These are phyloP conservation scores for Leccinum cinnamomeum DNA, from an alignment of 1,284 basidiomycete genomes.

Conservation along the genomic window DNA sequence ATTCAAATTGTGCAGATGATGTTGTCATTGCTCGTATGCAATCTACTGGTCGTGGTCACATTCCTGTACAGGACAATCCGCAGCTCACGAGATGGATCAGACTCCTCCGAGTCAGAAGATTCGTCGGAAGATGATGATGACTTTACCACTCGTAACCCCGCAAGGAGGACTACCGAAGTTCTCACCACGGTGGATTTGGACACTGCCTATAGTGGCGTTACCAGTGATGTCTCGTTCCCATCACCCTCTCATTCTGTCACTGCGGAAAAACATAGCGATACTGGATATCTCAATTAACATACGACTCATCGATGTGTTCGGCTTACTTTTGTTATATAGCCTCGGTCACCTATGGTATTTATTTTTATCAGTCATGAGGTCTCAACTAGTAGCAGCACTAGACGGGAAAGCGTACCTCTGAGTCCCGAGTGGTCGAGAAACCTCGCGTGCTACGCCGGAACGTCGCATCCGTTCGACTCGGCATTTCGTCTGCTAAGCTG, in stretches of 20 bases:
- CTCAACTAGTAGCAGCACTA: background rate
- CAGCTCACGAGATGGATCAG: background rate
- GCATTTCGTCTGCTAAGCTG: background rate
- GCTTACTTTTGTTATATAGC: background rate
- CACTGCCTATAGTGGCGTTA: background rate
- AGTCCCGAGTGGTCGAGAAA: background rate
- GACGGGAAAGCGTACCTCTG: background rate
- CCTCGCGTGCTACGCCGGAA: background rate
- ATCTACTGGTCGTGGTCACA: background rate
- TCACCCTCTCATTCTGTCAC: background rate
- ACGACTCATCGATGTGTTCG: background rate
- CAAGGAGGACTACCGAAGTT: background rate
- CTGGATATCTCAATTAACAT: background rate
- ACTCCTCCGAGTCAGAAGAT: background rate
- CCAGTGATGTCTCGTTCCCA: background rate
- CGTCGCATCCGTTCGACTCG: background rate
- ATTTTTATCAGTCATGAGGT: background rate
- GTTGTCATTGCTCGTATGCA: background rate
- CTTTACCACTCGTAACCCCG: background rate
- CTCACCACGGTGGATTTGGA: background rate
- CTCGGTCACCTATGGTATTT: background rate
- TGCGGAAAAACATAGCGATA: background rate
- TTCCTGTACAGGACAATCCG: background rate
- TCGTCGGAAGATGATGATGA: background rate
- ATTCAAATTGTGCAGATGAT: background rate